A percentile compares a stretch with the other conserved stretches of the same genome.
Conservation (phyloP, 2,329 filamentous ascomycete genomes). For the Fusarium sp. region DNA sequence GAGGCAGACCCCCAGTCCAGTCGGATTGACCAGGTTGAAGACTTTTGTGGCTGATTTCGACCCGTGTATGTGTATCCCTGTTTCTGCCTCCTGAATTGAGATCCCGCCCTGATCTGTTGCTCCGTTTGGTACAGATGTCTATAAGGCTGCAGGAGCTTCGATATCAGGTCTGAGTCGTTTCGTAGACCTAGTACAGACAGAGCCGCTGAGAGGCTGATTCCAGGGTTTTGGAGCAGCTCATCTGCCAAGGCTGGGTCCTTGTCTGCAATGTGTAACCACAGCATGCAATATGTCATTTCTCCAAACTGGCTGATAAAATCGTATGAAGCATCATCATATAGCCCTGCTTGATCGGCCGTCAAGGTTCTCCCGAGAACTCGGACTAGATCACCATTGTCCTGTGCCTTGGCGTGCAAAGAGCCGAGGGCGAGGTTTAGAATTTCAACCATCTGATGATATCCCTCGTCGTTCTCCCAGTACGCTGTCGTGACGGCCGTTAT, state of each 20-base stretch:
- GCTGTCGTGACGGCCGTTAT: neutral
- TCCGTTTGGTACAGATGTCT: neutral
- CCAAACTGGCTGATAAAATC: neutral
- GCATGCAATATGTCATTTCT: neutral
- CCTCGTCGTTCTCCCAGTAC: neutral
- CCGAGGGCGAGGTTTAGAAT: neutral
- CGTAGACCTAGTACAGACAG: neutral
- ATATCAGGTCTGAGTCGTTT: neutral
- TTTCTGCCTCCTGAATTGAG: neutral
- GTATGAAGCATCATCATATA: neutral
- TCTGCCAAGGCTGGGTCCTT: neutral
- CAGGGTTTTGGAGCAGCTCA: neutral
- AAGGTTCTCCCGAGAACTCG: neutral
- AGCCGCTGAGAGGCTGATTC: neutral
- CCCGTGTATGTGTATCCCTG: neutral
- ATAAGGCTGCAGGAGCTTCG: neutral
- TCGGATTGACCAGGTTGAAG: neutral
- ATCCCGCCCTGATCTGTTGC: neutral
- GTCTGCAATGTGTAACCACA: neutral
- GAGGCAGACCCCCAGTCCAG: conserved; percentile 5
- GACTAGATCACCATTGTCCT: neutral
- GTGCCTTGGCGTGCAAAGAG: neutral
- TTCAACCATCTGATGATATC: neutral
- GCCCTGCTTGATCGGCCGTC: neutral
- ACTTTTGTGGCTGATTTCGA: neutral